Conservation (phyloP, 805 yeast species). For the Starmerella kuoi region DNA sequence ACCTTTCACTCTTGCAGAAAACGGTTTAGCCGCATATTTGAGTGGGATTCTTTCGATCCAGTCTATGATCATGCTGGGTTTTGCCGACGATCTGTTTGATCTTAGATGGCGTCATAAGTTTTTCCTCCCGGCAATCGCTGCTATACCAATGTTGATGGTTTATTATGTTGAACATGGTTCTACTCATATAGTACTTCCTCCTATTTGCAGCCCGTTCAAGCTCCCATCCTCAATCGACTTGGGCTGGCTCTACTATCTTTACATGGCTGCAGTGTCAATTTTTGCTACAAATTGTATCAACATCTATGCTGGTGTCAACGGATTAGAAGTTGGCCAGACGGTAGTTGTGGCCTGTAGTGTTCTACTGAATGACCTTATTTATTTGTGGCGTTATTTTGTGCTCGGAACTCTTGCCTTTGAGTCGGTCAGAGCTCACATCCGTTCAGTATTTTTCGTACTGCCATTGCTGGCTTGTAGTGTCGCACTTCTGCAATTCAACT, state of each 20-base stretch:
- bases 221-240: constrained; percentile 45
- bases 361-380: constrained; percentile 63
- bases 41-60: constrained; percentile 75
- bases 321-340: constrained; percentile 92
- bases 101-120: constrained; percentile 96
- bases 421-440: constrained; percentile 69
- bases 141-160: constrained; percentile 80
- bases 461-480: constrained; percentile 81
- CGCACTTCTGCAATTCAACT: constrained; percentile 64
- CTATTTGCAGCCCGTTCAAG: constrained; percentile 34
- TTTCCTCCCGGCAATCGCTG: constrained; percentile 86
- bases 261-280: constrained; percentile 85
- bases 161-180: constrained; percentile 91
- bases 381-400: constrained; percentile 31
- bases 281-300: constrained; percentile 95
- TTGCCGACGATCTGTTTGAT: constrained; percentile 91
- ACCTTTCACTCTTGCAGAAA: constrained; percentile 42
- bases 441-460: constrained; percentile 63
- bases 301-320: constrained; percentile 91
- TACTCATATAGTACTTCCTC: constrained; percentile 76
- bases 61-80: constrained; percentile 71
- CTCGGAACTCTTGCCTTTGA: constrained; percentile 30
- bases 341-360: constrained; percentile 62
- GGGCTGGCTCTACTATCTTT: constrained; percentile 66
- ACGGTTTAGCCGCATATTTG: constrained; percentile 67